Evolutionary conservation across 1,284 basidiomycete genomes (phyloP).

Genomic region (Fomitopsis schrenkii): DNA sequence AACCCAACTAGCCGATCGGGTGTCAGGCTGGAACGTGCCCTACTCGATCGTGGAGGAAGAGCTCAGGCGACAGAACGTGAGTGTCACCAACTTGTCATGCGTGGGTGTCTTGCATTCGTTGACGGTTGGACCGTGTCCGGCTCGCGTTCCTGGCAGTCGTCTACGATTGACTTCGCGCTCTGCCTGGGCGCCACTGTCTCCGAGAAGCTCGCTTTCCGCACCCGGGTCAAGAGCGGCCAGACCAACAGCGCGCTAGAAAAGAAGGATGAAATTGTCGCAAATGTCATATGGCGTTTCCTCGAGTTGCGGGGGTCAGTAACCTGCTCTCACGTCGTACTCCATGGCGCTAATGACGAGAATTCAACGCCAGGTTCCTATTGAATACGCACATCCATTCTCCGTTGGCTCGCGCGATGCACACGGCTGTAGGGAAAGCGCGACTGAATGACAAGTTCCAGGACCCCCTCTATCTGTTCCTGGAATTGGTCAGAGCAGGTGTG

Average conservation of each 20-base stretch:
- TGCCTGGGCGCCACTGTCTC: conserved; percentile 88
- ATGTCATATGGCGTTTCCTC: conserved; percentile 97
- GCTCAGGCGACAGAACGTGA: conserved; percentile 91
- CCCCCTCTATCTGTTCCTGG: conserved; percentile 88
- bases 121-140: conserved; percentile 5
- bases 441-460: conserved; percentile 99
- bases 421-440: conserved; percentile 71
- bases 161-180: conserved; percentile 96
- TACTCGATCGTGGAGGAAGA: conserved; percentile 90
- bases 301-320: conserved; percentile 80
- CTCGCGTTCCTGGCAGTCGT: conserved; percentile 50
- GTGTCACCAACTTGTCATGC: conserved; percentile 30
- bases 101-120: neutral
- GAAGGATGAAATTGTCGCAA: conserved; percentile 98
- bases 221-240: conserved; percentile 52
- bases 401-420: conserved; percentile 87
- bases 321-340: conserved; percentile 7
- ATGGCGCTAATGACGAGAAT: neutral
- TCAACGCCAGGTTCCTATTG: conserved; percentile 66
- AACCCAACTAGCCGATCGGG: conserved; percentile 82
- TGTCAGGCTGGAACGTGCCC: conserved; percentile 90
- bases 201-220: conserved; percentile 76
- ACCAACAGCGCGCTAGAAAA: conserved; percentile 69
- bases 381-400: conserved; percentile 88
- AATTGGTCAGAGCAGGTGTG: conserved; percentile 91